Conservation (phyloP, 2,329 filamentous ascomycete genomes). For the Zarea fungicola region DNA sequence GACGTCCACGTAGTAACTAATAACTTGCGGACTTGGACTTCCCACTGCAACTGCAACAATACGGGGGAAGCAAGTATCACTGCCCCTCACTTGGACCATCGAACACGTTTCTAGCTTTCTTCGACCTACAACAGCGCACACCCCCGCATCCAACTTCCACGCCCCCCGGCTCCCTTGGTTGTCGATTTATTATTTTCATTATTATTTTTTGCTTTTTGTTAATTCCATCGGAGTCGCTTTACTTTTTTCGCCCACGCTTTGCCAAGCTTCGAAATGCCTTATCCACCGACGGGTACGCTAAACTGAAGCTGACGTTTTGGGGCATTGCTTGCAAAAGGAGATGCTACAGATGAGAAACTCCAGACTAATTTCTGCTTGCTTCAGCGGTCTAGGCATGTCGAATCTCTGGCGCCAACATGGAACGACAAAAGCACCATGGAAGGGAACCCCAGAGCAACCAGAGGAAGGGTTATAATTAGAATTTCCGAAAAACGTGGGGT, state of each 20-base stretch:
- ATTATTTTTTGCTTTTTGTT: background rate
- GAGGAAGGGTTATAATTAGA: background rate
- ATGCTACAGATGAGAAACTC: background rate
- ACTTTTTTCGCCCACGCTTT: slow-evolving; percentile 5
- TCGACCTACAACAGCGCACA: slow-evolving; percentile 5
- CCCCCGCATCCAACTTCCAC: slow-evolving; percentile 2
- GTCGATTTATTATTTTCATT: background rate
- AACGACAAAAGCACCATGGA: background rate
- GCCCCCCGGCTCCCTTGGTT: background rate
- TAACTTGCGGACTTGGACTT: background rate
- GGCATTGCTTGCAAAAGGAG: too few species aligned
- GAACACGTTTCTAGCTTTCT: slow-evolving; percentile 2
- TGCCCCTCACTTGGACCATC: slow-evolving; percentile 10
- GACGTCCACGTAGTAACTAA: background rate
- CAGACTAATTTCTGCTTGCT: too few species aligned
- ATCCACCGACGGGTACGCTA: slow-evolving; percentile 9
- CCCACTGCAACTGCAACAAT: background rate
- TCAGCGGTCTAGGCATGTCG: background rate
- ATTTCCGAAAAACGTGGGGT: slow-evolving; percentile 6
- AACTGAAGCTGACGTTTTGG: slow-evolving; percentile 1
- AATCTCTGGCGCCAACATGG: slow-evolving; percentile 6
- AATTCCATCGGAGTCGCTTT: background rate
- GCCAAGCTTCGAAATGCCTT: background rate
- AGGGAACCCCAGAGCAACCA: background rate
- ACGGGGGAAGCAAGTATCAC: background rate